Evolutionary conservation across 805 yeast genomes (phyloP).

Genomic region (Hemisphaericaspora nanyangensis): DNA sequence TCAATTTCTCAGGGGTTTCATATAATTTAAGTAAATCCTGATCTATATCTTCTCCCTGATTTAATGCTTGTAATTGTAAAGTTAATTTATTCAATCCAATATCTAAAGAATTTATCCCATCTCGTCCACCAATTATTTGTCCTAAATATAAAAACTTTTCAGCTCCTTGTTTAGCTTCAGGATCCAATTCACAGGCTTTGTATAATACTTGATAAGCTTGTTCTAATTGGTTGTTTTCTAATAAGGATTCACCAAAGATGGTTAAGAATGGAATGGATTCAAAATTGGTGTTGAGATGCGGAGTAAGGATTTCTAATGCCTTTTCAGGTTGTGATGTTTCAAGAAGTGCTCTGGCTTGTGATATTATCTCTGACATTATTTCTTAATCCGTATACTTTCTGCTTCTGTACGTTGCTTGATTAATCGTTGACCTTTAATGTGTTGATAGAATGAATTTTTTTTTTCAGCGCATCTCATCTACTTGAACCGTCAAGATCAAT

Average conservation of each 20-base stretch:
- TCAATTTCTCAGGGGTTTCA: constrained; percentile 28
- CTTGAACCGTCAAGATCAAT: not conserved
- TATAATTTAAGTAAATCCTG: constrained; percentile 23
- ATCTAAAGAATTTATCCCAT: constrained; percentile 61
- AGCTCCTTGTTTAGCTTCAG: constrained; percentile 58
- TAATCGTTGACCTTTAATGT: too few species aligned
- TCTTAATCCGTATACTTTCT: not conserved
- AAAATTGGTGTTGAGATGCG: constrained; percentile 26
- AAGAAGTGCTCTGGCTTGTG: constrained; percentile 41
- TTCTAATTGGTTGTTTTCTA: constrained; percentile 79
- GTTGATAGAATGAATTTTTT: not conserved
- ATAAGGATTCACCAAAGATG: constrained; percentile 67
- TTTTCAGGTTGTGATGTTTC: constrained; percentile 49
- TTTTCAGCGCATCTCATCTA: not conserved
- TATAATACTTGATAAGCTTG: constrained; percentile 64
- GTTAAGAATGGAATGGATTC: constrained; percentile 48
- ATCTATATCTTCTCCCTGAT: constrained; percentile 19
- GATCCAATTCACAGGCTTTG: constrained; percentile 65
- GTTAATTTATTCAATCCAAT: constrained; percentile 56
- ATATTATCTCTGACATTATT: constrained; percentile 9
- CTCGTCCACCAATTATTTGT: constrained; percentile 80
- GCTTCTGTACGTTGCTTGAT: too few species aligned
- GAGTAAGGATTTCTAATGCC: constrained; percentile 48
- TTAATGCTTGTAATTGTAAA: constrained; percentile 23
- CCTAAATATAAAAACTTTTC: constrained; percentile 90